Conservation (phyloP, 169 alveolate genomes). For the Eimeria falciformis region DNA sequence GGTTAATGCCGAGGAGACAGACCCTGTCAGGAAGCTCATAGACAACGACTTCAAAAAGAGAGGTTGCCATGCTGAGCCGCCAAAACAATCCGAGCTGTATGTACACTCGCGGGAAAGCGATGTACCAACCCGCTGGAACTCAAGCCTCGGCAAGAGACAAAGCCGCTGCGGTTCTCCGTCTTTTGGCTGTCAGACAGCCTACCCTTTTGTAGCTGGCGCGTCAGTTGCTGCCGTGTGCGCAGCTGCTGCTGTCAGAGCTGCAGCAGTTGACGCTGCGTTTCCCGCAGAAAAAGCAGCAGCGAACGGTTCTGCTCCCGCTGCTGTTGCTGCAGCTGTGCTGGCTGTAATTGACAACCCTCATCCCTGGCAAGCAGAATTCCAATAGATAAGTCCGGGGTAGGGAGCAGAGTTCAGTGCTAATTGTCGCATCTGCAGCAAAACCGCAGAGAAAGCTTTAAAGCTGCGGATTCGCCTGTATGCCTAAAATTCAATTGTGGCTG, state of each 20-base stretch:
- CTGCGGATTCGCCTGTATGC: too few species aligned
- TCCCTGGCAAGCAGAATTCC: neutral
- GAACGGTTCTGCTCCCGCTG: neutral
- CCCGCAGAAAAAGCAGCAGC: neutral
- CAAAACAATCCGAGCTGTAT: neutral
- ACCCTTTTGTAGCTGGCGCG: too few species aligned
- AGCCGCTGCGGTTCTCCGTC: neutral
- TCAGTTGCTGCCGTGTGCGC: too few species aligned
- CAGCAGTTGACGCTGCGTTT: neutral
- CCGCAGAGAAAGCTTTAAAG: too few species aligned
- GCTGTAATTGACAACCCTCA: neutral
- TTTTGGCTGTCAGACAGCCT: too few species aligned
- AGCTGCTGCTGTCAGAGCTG: neutral
- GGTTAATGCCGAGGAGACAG: conserved; percentile 15
- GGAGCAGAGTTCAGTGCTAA: too few species aligned
- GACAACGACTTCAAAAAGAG: neutral
- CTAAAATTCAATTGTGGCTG: too few species aligned
- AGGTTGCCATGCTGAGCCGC: neutral
- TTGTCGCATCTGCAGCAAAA: too few species aligned
- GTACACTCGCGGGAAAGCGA: neutral
- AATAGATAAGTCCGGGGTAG: too few species aligned
- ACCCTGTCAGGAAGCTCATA: conserved; percentile 23
- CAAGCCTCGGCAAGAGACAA: too few species aligned
- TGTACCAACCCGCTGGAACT: neutral
- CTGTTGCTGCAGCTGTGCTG: neutral